Evolutionary conservation across 78 protist genomes (phyloP).

Genomic region (Tieghemostelium lacteum): DNA sequence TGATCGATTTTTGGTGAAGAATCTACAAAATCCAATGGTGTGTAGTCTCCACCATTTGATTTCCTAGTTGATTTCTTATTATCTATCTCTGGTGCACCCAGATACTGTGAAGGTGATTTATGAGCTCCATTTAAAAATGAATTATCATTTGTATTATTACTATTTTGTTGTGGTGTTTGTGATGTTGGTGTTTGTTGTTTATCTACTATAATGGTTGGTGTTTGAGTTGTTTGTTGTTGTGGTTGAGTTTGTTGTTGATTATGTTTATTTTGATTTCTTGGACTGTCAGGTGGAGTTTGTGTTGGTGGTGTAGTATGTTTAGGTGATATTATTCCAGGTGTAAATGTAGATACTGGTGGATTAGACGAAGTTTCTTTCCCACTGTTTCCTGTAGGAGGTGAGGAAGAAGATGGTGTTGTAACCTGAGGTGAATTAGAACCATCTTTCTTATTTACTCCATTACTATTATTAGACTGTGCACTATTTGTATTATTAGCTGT

Average conservation of each 20-base stretch:
- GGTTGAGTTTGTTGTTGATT: neutral
- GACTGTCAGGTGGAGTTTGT: constrained; percentile 40
- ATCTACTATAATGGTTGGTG: neutral
- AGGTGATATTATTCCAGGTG: constrained; percentile 39
- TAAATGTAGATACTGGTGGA: neutral
- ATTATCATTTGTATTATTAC: neutral
- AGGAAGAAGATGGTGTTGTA: constrained; percentile 2
- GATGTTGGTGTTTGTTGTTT: neutral
- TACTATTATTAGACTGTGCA: neutral
- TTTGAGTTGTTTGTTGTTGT: neutral
- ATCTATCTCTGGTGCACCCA: neutral
- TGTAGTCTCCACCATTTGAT: constrained; percentile 42
- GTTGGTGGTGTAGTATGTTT: constrained; percentile 9
- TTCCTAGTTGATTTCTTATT: neutral
- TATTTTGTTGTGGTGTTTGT: neutral
- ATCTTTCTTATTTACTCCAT: constrained; percentile 23
- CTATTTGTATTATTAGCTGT: neutral
- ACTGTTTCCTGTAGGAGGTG: neutral
- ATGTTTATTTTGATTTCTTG: no score
- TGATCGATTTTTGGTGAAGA: constrained; percentile 70
- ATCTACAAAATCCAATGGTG: constrained; percentile 53
- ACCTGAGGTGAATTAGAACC: neutral
- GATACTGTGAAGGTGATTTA: no score
- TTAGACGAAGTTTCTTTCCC: neutral
- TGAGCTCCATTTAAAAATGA: constrained; percentile 2